These are phyloP conservation scores for Penicillium cosmopolitanum DNA, from an alignment of 495 filamentous ascomycete species.

Conservation along the genomic window DNA sequence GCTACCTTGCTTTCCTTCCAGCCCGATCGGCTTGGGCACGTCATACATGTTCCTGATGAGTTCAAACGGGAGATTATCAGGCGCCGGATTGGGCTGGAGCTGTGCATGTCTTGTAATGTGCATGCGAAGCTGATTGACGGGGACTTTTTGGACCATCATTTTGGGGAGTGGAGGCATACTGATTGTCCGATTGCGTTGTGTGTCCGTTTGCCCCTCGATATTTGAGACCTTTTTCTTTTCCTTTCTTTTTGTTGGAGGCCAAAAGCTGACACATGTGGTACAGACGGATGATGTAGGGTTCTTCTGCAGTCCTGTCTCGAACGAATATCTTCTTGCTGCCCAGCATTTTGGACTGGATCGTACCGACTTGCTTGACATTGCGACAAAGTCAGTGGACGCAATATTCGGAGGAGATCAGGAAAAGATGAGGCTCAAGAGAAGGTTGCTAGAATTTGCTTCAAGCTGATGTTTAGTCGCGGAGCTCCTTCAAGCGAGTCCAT, in stretches of 20 bases:
- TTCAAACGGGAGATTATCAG: slow-evolving; percentile 58
- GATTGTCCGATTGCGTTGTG: slow-evolving; percentile 60
- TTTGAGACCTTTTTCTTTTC: slow-evolving; percentile 11
- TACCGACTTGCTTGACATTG: slow-evolving; percentile 59
- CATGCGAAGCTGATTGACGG: slow-evolving; percentile 73
- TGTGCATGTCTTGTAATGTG: slow-evolving; percentile 83
- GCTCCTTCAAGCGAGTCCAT: background rate
- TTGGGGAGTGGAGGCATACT: slow-evolving; percentile 63
- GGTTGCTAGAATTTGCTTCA: slow-evolving; percentile 46
- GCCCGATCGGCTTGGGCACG: slow-evolving; percentile 78
- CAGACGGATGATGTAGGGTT: slow-evolving; percentile 89
- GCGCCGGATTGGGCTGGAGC: slow-evolving; percentile 65
- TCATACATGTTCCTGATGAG: slow-evolving; percentile 68
- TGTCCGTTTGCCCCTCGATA: slow-evolving; percentile 49
- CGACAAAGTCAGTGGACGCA: slow-evolving; percentile 56
- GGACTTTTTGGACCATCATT: slow-evolving; percentile 71
- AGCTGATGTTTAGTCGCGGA: background rate
- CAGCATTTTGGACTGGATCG: slow-evolving; percentile 66
- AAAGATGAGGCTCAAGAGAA: slow-evolving; percentile 56
- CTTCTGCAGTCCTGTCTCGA: slow-evolving; percentile 76
- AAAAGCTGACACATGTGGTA: slow-evolving; percentile 9
- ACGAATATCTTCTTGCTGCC: slow-evolving; percentile 76
- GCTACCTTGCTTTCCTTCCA: slow-evolving; percentile 61
- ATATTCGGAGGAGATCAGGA: slow-evolving; percentile 70
- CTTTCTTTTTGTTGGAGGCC: background rate